Evolutionary conservation across 192 early-diverging fungal genomes (phyloP).

Genomic region (Chytriomyces sp.): DNA sequence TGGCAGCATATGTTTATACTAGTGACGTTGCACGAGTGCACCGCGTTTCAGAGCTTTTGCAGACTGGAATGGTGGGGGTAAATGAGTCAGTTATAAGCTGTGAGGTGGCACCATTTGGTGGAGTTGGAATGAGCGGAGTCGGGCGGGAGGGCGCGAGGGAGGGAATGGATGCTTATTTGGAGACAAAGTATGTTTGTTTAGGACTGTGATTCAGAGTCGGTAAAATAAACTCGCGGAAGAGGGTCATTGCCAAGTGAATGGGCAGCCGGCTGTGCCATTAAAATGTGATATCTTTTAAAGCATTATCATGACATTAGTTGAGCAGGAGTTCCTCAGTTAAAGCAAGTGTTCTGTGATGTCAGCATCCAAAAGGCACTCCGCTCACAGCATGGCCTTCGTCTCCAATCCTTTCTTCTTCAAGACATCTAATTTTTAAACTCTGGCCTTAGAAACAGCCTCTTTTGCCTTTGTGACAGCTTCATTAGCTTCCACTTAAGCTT

Average conservation of each 20-base stretch:
- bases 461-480: neutral
- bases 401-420: neutral
- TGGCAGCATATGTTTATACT: slow-evolving; percentile 87
- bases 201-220: no score
- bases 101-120: slow-evolving; percentile 70
- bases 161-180: slow-evolving; percentile 70
- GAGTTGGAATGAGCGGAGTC: slow-evolving; percentile 72
- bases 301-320: no score
- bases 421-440: neutral
- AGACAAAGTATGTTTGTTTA: slow-evolving; percentile 66
- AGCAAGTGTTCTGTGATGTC: no score
- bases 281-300: no score
- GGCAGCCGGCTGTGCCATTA: no score
- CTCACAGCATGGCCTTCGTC: neutral
- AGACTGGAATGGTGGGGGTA: slow-evolving; percentile 90
- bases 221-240: no score
- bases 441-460: neutral
- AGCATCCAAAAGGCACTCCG: neutral
- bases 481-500: slow-evolving; percentile 25
- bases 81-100: slow-evolving; percentile 63
- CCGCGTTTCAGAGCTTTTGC: slow-evolving; percentile 77
- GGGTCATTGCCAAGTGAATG: no score
- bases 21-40: slow-evolving; percentile 72
- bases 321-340: no score
- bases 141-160: slow-evolving; percentile 71